Base-by-base conservation (phyloP, 1,139 yeast species). In the Scheffersomyces titani region DNA sequence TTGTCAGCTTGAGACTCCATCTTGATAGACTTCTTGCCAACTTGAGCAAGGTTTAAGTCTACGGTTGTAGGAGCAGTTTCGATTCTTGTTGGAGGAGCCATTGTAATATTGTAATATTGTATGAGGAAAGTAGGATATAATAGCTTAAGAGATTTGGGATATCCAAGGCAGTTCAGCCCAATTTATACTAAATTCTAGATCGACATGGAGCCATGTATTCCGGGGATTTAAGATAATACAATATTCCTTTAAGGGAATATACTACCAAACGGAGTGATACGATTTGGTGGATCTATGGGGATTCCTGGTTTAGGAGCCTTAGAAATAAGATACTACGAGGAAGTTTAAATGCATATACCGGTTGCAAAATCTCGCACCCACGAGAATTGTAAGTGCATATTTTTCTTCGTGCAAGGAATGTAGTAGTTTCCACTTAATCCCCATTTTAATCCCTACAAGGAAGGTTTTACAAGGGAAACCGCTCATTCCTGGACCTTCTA, bases 61-160 rank as follows among this genome's bases (percentile, higher is more conserved):
- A 54, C 56, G 11, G 60, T 60, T 45, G 73, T 64, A 52, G 72
- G 68, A 45, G 73, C 65, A 53, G 73, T 69, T 61, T 73, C 72
- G 46, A 73, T 55, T 65, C 72, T 65, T 54, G 80, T 72, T 57
- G 80, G 77, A 58, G 80, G 80, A 61, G 70, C 66, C 79, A 75
- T 75, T 51, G 51, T 67, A 13, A 50, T 19, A 50, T 47, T 55
- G 49, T 19, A n/a, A 45, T 30, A 9, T 30, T 30, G 16, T 30
- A 30, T 9, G 16, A 11, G 40, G 13, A 24, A 24, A 11, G 40
- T 30, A 2, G 40, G 40, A 30, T 30, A 30, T 30, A 11, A 1
- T 30, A 11, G 7, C 16, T 30, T 16, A 30, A 11, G 16, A 30
- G 16, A 30, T 30, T 30, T 30, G 40, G 11, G 40, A 30, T 11